Percentiles rank a stretch among this genome's conserved stretches.
Evolutionary conservation across 164 flowering plant genomes (phyloP).

Genomic region (Houttuynia cordata): DNA sequence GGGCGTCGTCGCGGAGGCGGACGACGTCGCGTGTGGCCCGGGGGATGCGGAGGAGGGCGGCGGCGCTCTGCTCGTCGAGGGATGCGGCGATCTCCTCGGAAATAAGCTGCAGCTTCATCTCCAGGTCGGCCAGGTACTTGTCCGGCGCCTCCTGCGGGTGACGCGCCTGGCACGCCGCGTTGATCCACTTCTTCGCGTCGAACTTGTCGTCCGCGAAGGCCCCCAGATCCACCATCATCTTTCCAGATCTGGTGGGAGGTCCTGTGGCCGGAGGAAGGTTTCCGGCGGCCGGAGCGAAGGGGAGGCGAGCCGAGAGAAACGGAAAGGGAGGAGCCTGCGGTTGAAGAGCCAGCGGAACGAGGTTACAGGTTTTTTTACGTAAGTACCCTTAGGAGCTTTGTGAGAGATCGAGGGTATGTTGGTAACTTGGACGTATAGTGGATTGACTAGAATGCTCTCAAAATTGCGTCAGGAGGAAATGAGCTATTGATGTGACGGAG

Average conservation of each 20-base stretch:
- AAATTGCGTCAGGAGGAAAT: too few relatives aligned
- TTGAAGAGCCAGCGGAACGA: too few relatives aligned
- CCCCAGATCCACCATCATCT: slow-evolving; percentile 81
- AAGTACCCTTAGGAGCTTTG: too few relatives aligned
- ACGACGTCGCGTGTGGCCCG: slow-evolving; percentile 92
- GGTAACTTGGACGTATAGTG: too few relatives aligned
- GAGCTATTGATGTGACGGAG: too few relatives aligned
- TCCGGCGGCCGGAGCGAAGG: too few relatives aligned
- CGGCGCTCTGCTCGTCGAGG: slow-evolving; percentile 85
- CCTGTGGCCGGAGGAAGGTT: too few relatives aligned
- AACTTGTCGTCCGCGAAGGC: slow-evolving; percentile 83
- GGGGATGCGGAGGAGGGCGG: slow-evolving; percentile 84
- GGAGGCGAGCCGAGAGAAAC: too few relatives aligned
- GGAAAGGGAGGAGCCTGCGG: too few relatives aligned
- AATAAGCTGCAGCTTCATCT: slow-evolving; percentile 93
- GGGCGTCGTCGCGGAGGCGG: slow-evolving; percentile 89
- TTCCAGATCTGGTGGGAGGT: not conserved
- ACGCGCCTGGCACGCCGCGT: slow-evolving; percentile 48
- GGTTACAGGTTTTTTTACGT: too few relatives aligned
- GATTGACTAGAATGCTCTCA: too few relatives aligned
- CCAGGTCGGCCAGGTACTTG: slow-evolving; percentile 83
- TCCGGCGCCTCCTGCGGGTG: slow-evolving; percentile 66
- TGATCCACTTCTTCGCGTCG: slow-evolving; percentile 95
- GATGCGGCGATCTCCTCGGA: slow-evolving; percentile 96
- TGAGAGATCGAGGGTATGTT: too few relatives aligned